These are phyloP conservation scores for Macroventuria anomochaeta DNA, from an alignment of 2,329 filamentous ascomycete species.

Conservation along the genomic window DNA sequence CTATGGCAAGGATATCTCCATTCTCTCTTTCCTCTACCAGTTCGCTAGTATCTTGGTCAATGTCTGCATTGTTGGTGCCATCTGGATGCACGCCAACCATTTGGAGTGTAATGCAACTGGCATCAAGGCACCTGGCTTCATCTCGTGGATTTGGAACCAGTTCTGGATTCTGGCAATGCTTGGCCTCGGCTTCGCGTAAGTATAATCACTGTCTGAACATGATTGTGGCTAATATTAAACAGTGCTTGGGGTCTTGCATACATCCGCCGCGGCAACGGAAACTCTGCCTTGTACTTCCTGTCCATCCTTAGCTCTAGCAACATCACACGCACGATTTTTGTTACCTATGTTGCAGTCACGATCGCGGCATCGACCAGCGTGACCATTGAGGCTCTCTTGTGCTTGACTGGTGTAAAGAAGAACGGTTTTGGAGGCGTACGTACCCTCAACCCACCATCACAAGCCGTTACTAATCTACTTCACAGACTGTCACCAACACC, in stretches of 20 bases:
- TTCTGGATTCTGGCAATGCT: conserved; percentile 25
- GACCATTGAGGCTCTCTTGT: conserved; percentile 21
- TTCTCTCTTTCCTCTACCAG: conserved; percentile 27
- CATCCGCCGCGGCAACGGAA: conserved; percentile 7
- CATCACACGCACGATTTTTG: conserved; percentile 17
- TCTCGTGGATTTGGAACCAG: conserved; percentile 21
- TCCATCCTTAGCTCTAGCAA: conserved; percentile 11
- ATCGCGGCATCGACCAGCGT: conserved; percentile 21
- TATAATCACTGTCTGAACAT: neutral
- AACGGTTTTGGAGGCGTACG: conserved; percentile 23
- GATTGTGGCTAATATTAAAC: neutral
- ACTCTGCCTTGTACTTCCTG: conserved; percentile 16
- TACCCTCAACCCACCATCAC: neutral
- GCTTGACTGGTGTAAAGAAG: conserved; percentile 22
- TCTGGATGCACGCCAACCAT: conserved; percentile 29
- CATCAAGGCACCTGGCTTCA: conserved; percentile 20
- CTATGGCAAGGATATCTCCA: conserved; percentile 23
- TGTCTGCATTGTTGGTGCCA: conserved; percentile 33
- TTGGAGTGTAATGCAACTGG: conserved; percentile 25
- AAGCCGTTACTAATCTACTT: neutral
- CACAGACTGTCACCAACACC: conserved; percentile 4
- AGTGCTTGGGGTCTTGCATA: conserved; percentile 23
- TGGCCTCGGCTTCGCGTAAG: conserved; percentile 22
- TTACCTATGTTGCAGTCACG: conserved; percentile 16
- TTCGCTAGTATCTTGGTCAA: conserved; percentile 25